Percentiles rank a stretch among this genome's conserved stretches.
Conservation (phyloP, 2,329 filamentous ascomycete genomes). For the Endoconidiophora laricicola region DNA sequence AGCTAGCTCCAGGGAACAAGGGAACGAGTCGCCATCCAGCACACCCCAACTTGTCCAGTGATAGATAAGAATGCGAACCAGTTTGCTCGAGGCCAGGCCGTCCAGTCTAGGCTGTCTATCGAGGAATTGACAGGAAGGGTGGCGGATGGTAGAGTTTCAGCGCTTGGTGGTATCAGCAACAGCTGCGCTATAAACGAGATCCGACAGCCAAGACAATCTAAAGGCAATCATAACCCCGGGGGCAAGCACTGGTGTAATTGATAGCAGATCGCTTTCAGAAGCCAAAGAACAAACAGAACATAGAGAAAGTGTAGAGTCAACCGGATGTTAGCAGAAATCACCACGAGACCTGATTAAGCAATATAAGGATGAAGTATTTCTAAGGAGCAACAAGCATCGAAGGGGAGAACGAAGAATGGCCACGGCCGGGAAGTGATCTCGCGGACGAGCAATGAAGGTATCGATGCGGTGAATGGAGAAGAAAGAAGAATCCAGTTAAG, state of each 20-base stretch:
- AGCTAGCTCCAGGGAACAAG: background rate
- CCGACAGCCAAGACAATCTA: background rate
- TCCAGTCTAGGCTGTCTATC: too few relatives aligned
- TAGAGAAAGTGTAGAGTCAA: background rate
- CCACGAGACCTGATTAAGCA: background rate
- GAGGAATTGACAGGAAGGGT: background rate
- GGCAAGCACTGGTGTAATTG: background rate
- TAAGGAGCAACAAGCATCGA: constrained; percentile 1
- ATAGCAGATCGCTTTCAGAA: background rate
- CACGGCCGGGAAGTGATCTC: too few relatives aligned
- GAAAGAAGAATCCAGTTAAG: too few relatives aligned
- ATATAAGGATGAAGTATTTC: background rate
- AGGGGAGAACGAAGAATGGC: background rate
- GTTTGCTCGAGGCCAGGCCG: too few relatives aligned
- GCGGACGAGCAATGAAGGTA: too few relatives aligned
- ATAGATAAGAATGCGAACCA: too few relatives aligned
- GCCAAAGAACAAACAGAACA: background rate
- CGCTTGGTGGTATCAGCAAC: background rate
- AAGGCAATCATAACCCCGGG: too few relatives aligned
- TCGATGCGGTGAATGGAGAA: too few relatives aligned
- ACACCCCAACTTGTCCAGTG: too few relatives aligned
- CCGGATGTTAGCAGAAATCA: background rate
- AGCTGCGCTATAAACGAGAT: background rate
- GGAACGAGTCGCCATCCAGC: background rate
- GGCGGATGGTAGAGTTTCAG: background rate